Conservation (phyloP, 805 yeast species). For the Metschnikowia lochheadii region DNA sequence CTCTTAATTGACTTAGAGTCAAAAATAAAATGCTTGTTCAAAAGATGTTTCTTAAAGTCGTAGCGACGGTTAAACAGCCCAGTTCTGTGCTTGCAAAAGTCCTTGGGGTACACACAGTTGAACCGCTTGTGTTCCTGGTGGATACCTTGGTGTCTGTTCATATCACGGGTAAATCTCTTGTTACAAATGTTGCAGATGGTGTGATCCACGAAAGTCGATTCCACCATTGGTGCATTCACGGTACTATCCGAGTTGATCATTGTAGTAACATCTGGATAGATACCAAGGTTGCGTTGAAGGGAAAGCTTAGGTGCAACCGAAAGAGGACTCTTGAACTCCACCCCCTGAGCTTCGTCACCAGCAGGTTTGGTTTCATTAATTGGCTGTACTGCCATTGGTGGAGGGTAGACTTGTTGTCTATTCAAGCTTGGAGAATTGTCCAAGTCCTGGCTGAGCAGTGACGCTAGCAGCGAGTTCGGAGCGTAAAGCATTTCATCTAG, state of each 20-base stretch:
- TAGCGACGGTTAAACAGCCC: constrained; percentile 65
- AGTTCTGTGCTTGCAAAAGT: constrained; percentile 53
- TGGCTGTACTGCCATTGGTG: neutral
- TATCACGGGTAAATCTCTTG: constrained; percentile 53
- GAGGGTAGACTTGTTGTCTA: neutral
- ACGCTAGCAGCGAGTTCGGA: neutral
- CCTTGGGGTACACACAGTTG: constrained; percentile 53
- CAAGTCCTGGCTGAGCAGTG: constrained; percentile 2
- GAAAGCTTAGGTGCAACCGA: neutral
- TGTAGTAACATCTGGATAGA: constrained; percentile 38
- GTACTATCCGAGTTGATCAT: constrained; percentile 33
- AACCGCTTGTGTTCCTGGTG: constrained; percentile 57
- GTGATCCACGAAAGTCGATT: constrained; percentile 35
- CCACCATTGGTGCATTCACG: constrained; percentile 34
- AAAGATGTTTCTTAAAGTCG: constrained; percentile 61
- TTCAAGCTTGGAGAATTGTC: constrained; percentile 1
- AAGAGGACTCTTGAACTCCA: neutral
- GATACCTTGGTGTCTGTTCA: constrained; percentile 59
- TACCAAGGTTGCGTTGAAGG: constrained; percentile 6
- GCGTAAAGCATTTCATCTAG: constrained; percentile 2
- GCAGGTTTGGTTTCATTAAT: neutral
- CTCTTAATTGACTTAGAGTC: constrained; percentile 43
- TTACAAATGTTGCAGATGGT: constrained; percentile 50
- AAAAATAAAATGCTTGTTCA: constrained; percentile 57
- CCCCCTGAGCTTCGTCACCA: neutral